These are phyloP conservation scores for Phytopythium helicoides DNA, from an alignment of 352 stramenopile genomes.

Conservation along the genomic window DNA sequence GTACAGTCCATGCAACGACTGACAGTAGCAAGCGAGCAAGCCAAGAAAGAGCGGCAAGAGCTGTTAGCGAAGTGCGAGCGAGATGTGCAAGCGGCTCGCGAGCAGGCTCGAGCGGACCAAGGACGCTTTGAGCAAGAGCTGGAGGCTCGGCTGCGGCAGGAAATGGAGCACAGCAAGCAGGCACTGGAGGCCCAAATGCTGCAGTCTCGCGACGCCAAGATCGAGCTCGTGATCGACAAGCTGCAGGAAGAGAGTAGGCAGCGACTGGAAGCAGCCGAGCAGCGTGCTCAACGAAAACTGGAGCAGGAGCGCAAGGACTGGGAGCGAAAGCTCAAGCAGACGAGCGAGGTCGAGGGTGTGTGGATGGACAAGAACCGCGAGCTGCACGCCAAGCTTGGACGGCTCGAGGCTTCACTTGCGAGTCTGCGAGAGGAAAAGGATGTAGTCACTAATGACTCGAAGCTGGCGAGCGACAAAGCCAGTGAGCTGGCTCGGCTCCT, in stretches of 20 bases:
- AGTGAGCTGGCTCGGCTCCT: conserved; percentile 50
- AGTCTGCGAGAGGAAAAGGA: conserved; percentile 47
- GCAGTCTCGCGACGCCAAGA: conserved; percentile 68
- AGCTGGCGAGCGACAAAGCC: conserved; percentile 44
- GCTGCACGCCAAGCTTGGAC: conserved; percentile 63
- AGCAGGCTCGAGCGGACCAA: conserved; percentile 60
- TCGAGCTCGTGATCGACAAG: conserved; percentile 80
- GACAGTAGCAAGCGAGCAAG: conserved; percentile 29
- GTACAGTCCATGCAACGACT: conserved; percentile 34
- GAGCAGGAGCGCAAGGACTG: conserved; percentile 62
- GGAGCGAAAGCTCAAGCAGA: conserved; percentile 74
- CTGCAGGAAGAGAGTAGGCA: conserved; percentile 66
- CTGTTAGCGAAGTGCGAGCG: conserved; percentile 57
- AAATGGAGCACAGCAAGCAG: conserved; percentile 58
- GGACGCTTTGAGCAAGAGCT: conserved; percentile 66
- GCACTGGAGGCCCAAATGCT: conserved; percentile 72
- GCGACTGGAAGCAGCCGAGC: conserved; percentile 51
- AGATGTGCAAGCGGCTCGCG: conserved; percentile 46
- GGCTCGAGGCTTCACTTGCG: conserved; percentile 46
- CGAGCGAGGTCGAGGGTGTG: conserved; percentile 71
- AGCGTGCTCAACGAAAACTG: conserved; percentile 41
- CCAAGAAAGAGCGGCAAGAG: conserved; percentile 67
- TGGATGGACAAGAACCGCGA: conserved; percentile 87
- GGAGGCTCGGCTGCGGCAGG: conserved; percentile 44
- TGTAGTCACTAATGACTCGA: conserved; percentile 34